These are phyloP conservation scores for Pueraria montana DNA, from an alignment of 306 rosid genomes.

Conservation along the genomic window DNA sequence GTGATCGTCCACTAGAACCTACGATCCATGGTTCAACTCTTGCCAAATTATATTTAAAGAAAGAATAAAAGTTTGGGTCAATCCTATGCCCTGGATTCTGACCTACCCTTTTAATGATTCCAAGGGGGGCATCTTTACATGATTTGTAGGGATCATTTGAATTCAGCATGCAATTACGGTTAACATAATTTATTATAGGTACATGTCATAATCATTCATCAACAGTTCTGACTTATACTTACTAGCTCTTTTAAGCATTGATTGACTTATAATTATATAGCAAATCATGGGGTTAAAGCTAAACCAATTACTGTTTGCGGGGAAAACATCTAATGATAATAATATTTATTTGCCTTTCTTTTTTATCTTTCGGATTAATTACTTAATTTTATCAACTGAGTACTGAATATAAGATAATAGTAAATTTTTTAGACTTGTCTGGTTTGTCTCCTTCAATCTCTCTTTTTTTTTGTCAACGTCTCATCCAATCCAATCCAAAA, in stretches of 20 bases:
- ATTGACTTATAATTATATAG: background rate
- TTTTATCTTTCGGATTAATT: background rate
- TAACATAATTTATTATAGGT: background rate
- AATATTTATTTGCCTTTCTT: background rate
- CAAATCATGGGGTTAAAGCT: background rate
- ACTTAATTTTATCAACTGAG: background rate
- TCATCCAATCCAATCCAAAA: too few species aligned
- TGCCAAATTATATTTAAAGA: constrained; percentile 29
- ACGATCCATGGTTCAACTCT: constrained; percentile 9
- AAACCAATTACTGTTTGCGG: background rate
- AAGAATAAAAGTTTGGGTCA: constrained; percentile 28
- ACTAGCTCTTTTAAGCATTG: background rate
- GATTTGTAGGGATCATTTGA: constrained; percentile 33
- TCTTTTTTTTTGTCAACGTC: too few species aligned
- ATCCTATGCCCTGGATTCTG: background rate
- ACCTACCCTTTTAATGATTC: constrained; percentile 40
- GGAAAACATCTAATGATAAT: constrained; percentile 5
- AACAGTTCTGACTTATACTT: background rate
- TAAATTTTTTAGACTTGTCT: too few species aligned
- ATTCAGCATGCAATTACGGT: constrained; percentile 33
- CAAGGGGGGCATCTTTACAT: constrained; percentile 35
- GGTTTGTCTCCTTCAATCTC: too few species aligned
- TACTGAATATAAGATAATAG: background rate
- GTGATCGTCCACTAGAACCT: background rate
- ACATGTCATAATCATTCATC: constrained; percentile 23